Conservation (phyloP, 2,329 filamentous ascomycete species). For the Cercospora nicotianae region DNA sequence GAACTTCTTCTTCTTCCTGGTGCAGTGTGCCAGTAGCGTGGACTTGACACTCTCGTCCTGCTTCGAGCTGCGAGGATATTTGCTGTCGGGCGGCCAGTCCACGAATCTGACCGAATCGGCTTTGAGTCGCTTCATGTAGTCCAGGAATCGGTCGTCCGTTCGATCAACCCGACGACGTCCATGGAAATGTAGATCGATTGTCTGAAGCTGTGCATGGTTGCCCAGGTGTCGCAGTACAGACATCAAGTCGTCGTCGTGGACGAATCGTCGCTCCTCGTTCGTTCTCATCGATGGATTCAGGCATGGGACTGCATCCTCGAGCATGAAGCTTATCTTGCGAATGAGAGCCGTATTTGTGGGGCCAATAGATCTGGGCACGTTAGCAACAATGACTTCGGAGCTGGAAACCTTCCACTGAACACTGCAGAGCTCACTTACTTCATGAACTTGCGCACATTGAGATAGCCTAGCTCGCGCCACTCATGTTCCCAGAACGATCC, state of each 20-base stretch:
- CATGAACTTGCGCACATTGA: slow-evolving; percentile 46
- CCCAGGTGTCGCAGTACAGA: slow-evolving; percentile 48
- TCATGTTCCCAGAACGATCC: slow-evolving; percentile 44
- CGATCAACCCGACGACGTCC: slow-evolving; percentile 41
- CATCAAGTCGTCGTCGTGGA: slow-evolving; percentile 50
- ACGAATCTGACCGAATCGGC: slow-evolving; percentile 44
- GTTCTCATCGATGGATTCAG: slow-evolving; percentile 42
- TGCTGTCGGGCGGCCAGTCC: slow-evolving; percentile 32
- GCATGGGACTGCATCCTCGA: slow-evolving; percentile 49
- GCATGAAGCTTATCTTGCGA: slow-evolving; percentile 46
- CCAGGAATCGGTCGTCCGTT: slow-evolving; percentile 47
- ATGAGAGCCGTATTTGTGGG: slow-evolving; percentile 49
- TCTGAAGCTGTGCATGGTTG: slow-evolving; percentile 45
- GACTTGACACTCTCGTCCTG: slow-evolving; percentile 37
- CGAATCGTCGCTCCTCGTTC: slow-evolving; percentile 50
- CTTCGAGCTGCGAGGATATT: slow-evolving; percentile 36
- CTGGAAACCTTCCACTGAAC: neutral
- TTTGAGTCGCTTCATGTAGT: slow-evolving; percentile 47
- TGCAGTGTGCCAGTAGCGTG: slow-evolving; percentile 33
- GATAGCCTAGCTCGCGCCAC: slow-evolving; percentile 39
- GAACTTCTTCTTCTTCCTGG: slow-evolving; percentile 30
- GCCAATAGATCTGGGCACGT: slow-evolving; percentile 43
- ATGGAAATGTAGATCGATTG: slow-evolving; percentile 45
- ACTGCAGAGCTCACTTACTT: slow-evolving; percentile 31
- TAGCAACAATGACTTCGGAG: neutral